Percentiles rank a stretch among this genome's conserved stretches.
These are phyloP conservation scores for Cruciata laevipes DNA, from an alignment of 257 asterid species.

Conservation along the genomic window DNA sequence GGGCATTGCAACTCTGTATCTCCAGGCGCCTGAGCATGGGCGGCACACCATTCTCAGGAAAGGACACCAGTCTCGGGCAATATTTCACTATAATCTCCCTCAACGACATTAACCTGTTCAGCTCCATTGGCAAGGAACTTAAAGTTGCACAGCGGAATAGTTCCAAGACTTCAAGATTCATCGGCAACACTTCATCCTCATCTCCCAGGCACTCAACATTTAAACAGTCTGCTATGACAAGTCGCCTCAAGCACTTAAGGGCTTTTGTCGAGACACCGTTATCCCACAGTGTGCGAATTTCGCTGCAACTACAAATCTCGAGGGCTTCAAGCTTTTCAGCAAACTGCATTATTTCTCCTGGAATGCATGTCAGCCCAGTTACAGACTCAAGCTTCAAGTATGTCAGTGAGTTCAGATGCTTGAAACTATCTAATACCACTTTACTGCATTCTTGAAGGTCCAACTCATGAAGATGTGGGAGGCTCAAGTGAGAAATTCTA, in stretches of 20 bases:
- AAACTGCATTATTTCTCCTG: slow-evolving; percentile 35
- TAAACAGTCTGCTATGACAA: slow-evolving; percentile 50
- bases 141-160: slow-evolving; percentile 41
- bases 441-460: slow-evolving; percentile 53
- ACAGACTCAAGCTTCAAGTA: slow-evolving; percentile 53
- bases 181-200: slow-evolving; percentile 48
- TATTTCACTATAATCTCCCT: slow-evolving; percentile 52
- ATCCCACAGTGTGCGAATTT: slow-evolving; percentile 44
- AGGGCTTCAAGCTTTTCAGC: slow-evolving; percentile 43
- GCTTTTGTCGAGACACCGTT: slow-evolving; percentile 24
- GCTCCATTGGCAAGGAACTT: slow-evolving; percentile 34
- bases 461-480: slow-evolving; percentile 35
- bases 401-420: slow-evolving; percentile 29
- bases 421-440: slow-evolving; percentile 37
- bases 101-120: slow-evolving; percentile 34
- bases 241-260: slow-evolving; percentile 41
- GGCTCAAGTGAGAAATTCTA: slow-evolving; percentile 35
- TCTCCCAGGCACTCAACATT: slow-evolving; percentile 42
- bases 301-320: slow-evolving; percentile 56
- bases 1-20: slow-evolving; percentile 46
- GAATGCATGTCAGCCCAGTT: slow-evolving; percentile 37
- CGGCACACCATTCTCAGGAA: slow-evolving; percentile 50
- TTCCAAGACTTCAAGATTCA: slow-evolving; percentile 57
- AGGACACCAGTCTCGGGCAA: slow-evolving; percentile 32
- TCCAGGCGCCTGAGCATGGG: slow-evolving; percentile 57